phyloP scores from a whole-genome alignment of 352 stramenopile species.

The Globisporangium abappressorium region DNA sequence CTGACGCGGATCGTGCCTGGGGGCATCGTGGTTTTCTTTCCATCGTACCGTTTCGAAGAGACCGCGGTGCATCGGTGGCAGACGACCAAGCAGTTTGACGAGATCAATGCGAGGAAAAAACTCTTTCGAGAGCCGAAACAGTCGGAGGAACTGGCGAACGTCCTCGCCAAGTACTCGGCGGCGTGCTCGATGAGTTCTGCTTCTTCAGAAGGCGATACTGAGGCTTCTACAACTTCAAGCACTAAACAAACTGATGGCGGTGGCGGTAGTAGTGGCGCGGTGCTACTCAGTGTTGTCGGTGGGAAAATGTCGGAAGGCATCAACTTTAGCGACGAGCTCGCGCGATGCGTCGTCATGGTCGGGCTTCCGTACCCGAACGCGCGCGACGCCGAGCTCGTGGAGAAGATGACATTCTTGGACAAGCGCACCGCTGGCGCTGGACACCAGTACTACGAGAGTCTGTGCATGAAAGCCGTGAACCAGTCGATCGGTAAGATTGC shows the following conservation, averaged over 20 bases:
- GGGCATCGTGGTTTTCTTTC: conserved; percentile 97
- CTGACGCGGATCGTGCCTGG: conserved; percentile 88
- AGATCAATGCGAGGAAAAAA: conserved; percentile 87
- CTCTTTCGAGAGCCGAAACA: conserved; percentile 95
- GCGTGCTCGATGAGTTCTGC: conserved; percentile 28
- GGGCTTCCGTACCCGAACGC: conserved; percentile 98
- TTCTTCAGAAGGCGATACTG: background rate
- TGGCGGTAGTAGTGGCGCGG: conserved; percentile 35
- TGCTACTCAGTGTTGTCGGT: conserved; percentile 97
- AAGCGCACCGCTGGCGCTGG: conserved; percentile 57
- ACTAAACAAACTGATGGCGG: background rate
- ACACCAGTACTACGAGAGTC: conserved; percentile 94
- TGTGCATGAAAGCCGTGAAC: conserved; percentile 99
- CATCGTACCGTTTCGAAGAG: conserved; percentile 96
- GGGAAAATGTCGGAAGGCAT: conserved; percentile 99
- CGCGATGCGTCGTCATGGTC: conserved; percentile 96
- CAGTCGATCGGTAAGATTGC: conserved; percentile 93
- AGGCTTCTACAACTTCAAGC: background rate
- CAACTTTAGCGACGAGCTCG: conserved; percentile 99
- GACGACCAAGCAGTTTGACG: conserved; percentile 64
- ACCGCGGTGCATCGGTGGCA: conserved; percentile 86
- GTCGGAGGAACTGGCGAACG: conserved; percentile 88
- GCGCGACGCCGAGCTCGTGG: conserved; percentile 93
- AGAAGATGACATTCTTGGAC: conserved; percentile 96
- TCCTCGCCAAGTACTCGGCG: conserved; percentile 86